A percentile compares a stretch with the other conserved stretches of the same genome.
Conservation (phyloP, 805 yeast species). For the Tetrapisispora nanseiensis region DNA sequence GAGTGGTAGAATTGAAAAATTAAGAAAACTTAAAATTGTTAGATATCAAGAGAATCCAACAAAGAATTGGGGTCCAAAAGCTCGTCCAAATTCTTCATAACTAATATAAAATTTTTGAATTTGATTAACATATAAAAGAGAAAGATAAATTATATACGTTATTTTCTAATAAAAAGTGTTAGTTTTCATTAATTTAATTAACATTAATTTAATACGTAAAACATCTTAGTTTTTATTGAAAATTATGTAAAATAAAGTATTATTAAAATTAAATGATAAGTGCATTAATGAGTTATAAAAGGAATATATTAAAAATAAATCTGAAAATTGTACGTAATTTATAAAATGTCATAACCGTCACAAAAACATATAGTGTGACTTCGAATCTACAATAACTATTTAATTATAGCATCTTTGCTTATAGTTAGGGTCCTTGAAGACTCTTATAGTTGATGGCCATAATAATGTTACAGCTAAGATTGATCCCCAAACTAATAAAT, state of each 20-base stretch:
- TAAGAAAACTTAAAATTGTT: slow-evolving; percentile 71
- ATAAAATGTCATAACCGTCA: neutral
- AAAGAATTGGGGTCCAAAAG: slow-evolving; percentile 95
- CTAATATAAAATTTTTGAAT: neutral
- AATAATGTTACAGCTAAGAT: slow-evolving; percentile 13
- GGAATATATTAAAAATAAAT: neutral
- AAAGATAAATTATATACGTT: too few relatives aligned
- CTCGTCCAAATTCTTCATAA: slow-evolving; percentile 43
- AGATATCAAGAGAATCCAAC: slow-evolving; percentile 89
- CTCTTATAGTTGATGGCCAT: slow-evolving; percentile 20
- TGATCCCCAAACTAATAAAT: slow-evolving; percentile 13
- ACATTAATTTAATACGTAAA: too few relatives aligned
- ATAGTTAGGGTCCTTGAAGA: slow-evolving; percentile 3
- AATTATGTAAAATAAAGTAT: too few relatives aligned
- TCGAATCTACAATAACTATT: too few relatives aligned
- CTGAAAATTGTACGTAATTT: neutral
- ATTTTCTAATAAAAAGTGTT: neutral
- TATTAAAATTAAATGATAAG: too few relatives aligned
- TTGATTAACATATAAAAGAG: too few relatives aligned
- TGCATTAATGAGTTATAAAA: neutral
- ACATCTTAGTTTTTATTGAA: too few relatives aligned
- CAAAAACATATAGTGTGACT: too few relatives aligned
- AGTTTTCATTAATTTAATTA: neutral
- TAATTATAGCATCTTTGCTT: neutral
- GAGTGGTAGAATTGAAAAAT: slow-evolving; percentile 45